Conservation (phyloP, 495 filamentous ascomycete genomes). For the Penicillium paradoxum region DNA sequence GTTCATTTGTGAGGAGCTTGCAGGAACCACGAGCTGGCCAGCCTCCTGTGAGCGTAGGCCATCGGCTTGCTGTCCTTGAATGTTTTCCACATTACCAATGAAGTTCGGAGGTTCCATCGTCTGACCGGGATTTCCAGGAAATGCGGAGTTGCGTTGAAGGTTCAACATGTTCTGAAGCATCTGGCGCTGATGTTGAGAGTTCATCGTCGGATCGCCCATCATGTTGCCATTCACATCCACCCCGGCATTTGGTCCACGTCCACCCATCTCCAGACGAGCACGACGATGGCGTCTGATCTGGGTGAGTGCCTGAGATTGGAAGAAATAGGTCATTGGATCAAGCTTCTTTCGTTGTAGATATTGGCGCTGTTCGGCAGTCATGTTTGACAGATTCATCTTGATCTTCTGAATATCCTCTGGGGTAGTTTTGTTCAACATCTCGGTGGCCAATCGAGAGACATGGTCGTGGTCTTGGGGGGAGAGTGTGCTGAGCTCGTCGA, state of each 20-base stretch:
- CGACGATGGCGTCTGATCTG: constrained; percentile 35
- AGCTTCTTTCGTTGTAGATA: constrained; percentile 36
- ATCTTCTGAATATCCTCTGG: constrained; percentile 44
- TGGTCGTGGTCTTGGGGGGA: constrained; percentile 39
- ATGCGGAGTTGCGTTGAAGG: constrained; percentile 37
- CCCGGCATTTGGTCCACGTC: constrained; percentile 24
- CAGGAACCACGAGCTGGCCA: constrained; percentile 62
- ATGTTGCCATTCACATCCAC: constrained; percentile 32
- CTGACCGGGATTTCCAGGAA: constrained; percentile 34
- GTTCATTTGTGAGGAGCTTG: constrained; percentile 51
- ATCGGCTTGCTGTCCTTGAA: constrained; percentile 58
- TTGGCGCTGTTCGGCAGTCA: constrained; percentile 43
- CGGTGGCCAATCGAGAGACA: constrained; percentile 38
- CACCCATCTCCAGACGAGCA: constrained; percentile 30
- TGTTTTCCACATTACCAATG: constrained; percentile 49
- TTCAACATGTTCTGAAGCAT: constrained; percentile 43
- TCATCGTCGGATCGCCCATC: constrained; percentile 38
- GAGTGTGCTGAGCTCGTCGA: constrained; percentile 37
- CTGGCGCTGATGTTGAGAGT: constrained; percentile 36
- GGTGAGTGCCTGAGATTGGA: constrained; percentile 44
- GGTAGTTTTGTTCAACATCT: constrained; percentile 36
- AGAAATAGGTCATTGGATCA: constrained; percentile 47
- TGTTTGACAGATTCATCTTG: constrained; percentile 36
- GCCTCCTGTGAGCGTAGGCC: constrained; percentile 59
- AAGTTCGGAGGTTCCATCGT: constrained; percentile 44